Percentiles rank a stretch among this genome's conserved stretches.
Evolutionary conservation across 805 yeast species (phyloP).

Genomic region (Dipodascus albidus): DNA sequence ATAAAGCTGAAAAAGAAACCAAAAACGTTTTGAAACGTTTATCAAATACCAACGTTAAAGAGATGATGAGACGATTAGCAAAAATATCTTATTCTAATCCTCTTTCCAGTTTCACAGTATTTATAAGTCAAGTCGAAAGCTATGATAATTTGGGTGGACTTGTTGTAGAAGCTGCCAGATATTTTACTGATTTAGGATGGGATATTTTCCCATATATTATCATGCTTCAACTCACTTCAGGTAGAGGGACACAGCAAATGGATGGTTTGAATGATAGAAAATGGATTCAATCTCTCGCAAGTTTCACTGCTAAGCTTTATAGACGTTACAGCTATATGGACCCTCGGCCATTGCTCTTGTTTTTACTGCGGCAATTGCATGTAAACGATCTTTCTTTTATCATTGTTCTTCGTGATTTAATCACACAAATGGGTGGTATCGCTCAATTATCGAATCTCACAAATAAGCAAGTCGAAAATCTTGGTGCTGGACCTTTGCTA

Average conservation of each 20-base stretch:
- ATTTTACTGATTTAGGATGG: conserved; percentile 70
- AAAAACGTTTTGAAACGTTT: conserved; percentile 68
- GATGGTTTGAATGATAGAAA: conserved; percentile 73
- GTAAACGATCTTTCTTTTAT: conserved; percentile 47
- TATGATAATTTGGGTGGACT: conserved; percentile 76
- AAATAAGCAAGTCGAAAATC: conserved; percentile 46
- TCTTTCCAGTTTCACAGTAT: conserved; percentile 56
- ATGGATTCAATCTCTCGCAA: conserved; percentile 75
- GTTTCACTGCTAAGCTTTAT: conserved; percentile 67
- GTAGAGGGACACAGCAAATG: conserved; percentile 53
- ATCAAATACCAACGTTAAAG: conserved; percentile 64
- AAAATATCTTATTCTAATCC: conserved; percentile 70
- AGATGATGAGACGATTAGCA: conserved; percentile 63
- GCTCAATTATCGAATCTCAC: conserved; percentile 59
- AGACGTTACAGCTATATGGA: conserved; percentile 44
- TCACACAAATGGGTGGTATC: conserved; percentile 70
- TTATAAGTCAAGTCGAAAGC: conserved; percentile 77
- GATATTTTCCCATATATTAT: conserved; percentile 71
- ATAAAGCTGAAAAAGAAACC: conserved; percentile 66
- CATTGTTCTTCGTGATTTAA: conserved; percentile 53
- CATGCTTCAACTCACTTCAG: conserved; percentile 55
- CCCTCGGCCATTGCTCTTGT: conserved; percentile 47
- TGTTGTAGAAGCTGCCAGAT: conserved; percentile 67
- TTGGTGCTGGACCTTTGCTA: conserved; percentile 54
- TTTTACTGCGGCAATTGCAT: conserved; percentile 52